Evolutionary conservation across 495 filamentous ascomycete genomes (phyloP).

Genomic region (Tetracladium setigerum): DNA sequence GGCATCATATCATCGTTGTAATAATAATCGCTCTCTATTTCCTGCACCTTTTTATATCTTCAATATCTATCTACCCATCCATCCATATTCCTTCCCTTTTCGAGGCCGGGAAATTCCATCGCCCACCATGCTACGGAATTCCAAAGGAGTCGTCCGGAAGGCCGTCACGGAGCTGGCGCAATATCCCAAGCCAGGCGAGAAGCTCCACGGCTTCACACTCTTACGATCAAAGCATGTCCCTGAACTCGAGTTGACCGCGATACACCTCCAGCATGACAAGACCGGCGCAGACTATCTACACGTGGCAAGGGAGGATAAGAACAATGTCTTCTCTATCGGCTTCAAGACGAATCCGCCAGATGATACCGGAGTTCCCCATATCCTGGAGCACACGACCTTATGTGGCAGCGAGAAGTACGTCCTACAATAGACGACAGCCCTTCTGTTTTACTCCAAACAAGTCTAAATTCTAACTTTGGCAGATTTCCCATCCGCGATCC

Average conservation of each 20-base stretch:
- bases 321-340: slow-evolving; percentile 98
- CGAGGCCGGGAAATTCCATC: too few relatives aligned
- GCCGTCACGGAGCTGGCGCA: slow-evolving; percentile 64
- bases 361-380: slow-evolving; percentile 93
- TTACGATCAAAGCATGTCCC: slow-evolving; percentile 83
- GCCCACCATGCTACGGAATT: slow-evolving; percentile 41
- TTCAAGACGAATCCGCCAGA: slow-evolving; percentile 99
- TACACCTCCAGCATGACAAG: slow-evolving; percentile 84
- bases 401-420: slow-evolving; percentile 90
- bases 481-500: slow-evolving; percentile 95
- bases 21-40: too few relatives aligned
- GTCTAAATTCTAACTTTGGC: slow-evolving; percentile 8
- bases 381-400: slow-evolving; percentile 92
- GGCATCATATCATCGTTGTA: too few relatives aligned
- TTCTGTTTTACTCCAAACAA: slow-evolving; percentile 10
- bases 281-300: slow-evolving; percentile 95
- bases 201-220: slow-evolving; percentile 88
- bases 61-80: too few relatives aligned
- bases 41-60: too few relatives aligned
- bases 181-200: slow-evolving; percentile 70
- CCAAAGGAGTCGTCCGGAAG: slow-evolving; percentile 45
- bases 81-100: too few relatives aligned
- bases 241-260: slow-evolving; percentile 84
- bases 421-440: not conserved
- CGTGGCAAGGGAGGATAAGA: slow-evolving; percentile 87